These are phyloP conservation scores for Tolypocladium ovalisporum DNA, from an alignment of 2,329 filamentous ascomycete genomes.

Conservation along the genomic window DNA sequence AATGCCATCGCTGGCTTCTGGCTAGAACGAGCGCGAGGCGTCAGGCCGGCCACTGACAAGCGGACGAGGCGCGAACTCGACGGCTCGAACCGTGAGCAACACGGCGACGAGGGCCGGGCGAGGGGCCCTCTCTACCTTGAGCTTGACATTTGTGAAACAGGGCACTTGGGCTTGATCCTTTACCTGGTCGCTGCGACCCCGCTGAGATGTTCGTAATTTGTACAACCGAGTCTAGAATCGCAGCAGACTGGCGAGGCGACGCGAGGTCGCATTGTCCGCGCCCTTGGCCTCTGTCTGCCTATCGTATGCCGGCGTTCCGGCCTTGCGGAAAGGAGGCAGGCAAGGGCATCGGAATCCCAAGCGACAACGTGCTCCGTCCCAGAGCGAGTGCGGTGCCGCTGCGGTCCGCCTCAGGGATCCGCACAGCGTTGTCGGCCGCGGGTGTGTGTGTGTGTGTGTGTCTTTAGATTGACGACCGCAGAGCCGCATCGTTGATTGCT, in stretches of 20 bases:
- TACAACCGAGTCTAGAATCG: not conserved
- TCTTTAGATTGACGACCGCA: not conserved
- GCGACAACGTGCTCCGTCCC: not conserved
- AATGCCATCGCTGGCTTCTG: not conserved
- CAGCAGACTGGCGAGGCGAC: not conserved
- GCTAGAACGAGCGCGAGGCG: not conserved
- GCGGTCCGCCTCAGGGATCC: not conserved
- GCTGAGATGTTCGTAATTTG: not conserved
- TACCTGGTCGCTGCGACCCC: not conserved
- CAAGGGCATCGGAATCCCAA: not conserved
- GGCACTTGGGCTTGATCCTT: not conserved
- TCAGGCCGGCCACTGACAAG: not conserved
- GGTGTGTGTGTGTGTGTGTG: no score
- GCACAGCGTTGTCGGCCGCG: not conserved
- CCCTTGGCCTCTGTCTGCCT: not conserved
- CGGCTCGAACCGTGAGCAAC: not conserved
- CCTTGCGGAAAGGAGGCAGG: not conserved
- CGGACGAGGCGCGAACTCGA: not conserved
- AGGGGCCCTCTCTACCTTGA: no score
- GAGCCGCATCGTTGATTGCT: not conserved
- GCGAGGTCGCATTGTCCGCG: not conserved
- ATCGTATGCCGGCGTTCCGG: not conserved
- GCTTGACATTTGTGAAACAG: not conserved
- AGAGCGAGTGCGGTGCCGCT: not conserved
- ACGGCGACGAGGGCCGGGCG: not conserved